Evolutionary conservation across 1,284 basidiomycete genomes (phyloP), one percentile per base, ranked within the genome.

Genomic region (Caloboletus inedulis): DNA sequence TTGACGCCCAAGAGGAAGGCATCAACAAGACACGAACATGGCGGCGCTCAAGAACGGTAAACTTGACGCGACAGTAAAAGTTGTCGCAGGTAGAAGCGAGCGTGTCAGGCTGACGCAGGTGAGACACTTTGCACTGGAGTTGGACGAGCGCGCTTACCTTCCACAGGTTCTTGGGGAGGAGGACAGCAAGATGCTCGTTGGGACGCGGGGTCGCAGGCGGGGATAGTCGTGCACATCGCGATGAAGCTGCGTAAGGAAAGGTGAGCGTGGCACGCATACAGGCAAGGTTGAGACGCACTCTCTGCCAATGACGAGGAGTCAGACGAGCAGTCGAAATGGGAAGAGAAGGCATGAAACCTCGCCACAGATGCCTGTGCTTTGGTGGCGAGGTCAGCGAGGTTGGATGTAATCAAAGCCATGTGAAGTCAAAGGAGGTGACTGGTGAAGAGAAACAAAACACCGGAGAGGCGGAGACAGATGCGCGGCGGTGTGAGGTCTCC

Each of bases 161-260:
- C 87, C 88, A 89, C 35, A 87, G 77, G 39, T 73, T 71, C 65
- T 75, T 82, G 30, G 80, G 78, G 46, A 90, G 77, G 16, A 88
- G 74, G 27, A 89, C 84, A 34, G 87, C 88, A n/a, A 90, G 77
- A 60, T 90, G 85, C 68, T 89, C 84, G 68, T 87, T 87, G 43
- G 72, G 62, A 23, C 75, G 74, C 7, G 55, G 55, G 50, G 49
- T 52, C 54, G 53, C 58, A 2, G 59, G 39, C 1, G 54, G 60
- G n/a, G 50, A 51, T 21, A 49, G 55, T 50, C 54, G 57, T 53
- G 49, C 52, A 47, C 51, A 55, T 33, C 58, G 67, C 47, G 56
- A 68, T 0, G 59, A 62, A 41, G 25, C 66, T 69, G 29, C 48
- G 31, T 1, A 3, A 16, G 7, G 7, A 19, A 23, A 8, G 18